Evolutionary conservation across 2,329 filamentous ascomycete species (phyloP).

Genomic region (Scedosporium minutisporum): DNA sequence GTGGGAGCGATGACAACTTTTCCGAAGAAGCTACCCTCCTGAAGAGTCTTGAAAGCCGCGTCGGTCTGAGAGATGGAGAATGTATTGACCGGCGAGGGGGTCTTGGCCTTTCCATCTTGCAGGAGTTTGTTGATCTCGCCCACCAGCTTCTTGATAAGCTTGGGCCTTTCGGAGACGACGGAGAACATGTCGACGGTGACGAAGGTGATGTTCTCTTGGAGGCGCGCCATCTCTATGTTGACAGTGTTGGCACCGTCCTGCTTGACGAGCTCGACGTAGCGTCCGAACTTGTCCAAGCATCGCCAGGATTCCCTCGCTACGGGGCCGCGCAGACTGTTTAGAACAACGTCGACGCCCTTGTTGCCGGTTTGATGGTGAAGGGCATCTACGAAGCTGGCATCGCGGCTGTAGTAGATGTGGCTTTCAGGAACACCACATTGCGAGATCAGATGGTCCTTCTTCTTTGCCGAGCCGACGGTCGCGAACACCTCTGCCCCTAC

Average conservation of each 20-base stretch:
- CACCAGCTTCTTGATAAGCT: slow-evolving; percentile 27
- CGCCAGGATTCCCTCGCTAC: slow-evolving; percentile 30
- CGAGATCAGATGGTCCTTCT: slow-evolving; percentile 27
- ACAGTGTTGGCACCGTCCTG: slow-evolving; percentile 28
- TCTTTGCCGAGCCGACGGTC: slow-evolving; percentile 29
- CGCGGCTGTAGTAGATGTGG: slow-evolving; percentile 18
- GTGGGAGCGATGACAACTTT: slow-evolving; percentile 35
- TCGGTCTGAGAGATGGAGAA: slow-evolving; percentile 29
- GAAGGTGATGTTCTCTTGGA: slow-evolving; percentile 36
- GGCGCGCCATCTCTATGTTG: slow-evolving; percentile 38
- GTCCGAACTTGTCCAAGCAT: slow-evolving; percentile 32
- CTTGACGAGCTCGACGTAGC: slow-evolving; percentile 35
- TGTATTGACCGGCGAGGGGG: slow-evolving; percentile 24
- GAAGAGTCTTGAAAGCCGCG: slow-evolving; percentile 24
- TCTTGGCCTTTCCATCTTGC: slow-evolving; percentile 21
- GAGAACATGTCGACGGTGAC: slow-evolving; percentile 35
- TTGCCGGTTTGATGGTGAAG: slow-evolving; percentile 24
- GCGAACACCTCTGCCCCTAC: slow-evolving; percentile 30
- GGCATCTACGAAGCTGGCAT: slow-evolving; percentile 14
- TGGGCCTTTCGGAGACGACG: slow-evolving; percentile 31
- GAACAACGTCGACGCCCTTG: slow-evolving; percentile 59
- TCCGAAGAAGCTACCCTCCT: slow-evolving; percentile 25
- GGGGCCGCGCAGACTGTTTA: slow-evolving; percentile 39
- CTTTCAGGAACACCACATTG: slow-evolving; percentile 26
- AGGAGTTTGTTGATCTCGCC: slow-evolving; percentile 26